Evolutionary conservation across 352 stramenopile species (phyloP).

Genomic region (Phytophthora agathidicida): DNA sequence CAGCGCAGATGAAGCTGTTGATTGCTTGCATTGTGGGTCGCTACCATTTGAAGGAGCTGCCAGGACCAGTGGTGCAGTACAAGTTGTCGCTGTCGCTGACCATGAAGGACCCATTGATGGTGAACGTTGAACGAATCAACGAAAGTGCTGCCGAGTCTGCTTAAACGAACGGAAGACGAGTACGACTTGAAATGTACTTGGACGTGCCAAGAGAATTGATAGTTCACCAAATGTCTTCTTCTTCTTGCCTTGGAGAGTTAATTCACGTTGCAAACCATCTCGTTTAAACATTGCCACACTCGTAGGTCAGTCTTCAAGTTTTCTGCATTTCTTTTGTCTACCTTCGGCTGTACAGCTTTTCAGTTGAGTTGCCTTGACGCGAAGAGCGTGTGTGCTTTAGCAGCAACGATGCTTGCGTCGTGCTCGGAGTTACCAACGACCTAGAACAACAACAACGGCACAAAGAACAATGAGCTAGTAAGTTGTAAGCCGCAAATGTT

Average conservation of each 20-base stretch:
- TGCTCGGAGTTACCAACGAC: conserved; percentile 61
- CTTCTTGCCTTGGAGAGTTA: no score
- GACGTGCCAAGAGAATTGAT: no score
- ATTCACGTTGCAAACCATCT: no score
- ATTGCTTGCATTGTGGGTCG: conserved; percentile 42
- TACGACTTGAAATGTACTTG: no score
- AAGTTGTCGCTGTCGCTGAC: conserved; percentile 42
- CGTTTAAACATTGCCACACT: neutral
- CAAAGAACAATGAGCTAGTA: conserved; percentile 11
- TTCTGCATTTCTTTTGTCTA: conserved; percentile 13
- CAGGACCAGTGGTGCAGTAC: conserved; percentile 36
- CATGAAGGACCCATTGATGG: conserved; percentile 31
- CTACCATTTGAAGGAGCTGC: conserved; percentile 41
- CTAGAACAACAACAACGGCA: conserved; percentile 25
- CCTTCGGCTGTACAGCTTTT: conserved; percentile 80
- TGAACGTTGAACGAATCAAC: conserved; percentile 11
- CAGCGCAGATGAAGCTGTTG: conserved; percentile 68
- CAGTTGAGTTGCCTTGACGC: conserved; percentile 70
- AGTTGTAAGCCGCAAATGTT: neutral
- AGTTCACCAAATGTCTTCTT: no score
- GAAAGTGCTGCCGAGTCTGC: neutral
- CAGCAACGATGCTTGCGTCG: conserved; percentile 77
- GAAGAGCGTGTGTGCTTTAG: conserved; percentile 85
- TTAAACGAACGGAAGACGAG: neutral
- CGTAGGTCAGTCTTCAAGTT: neutral